These are phyloP conservation scores for Plasmopara viticola DNA, from an alignment of 352 stramenopile species.

Conservation along the genomic window DNA sequence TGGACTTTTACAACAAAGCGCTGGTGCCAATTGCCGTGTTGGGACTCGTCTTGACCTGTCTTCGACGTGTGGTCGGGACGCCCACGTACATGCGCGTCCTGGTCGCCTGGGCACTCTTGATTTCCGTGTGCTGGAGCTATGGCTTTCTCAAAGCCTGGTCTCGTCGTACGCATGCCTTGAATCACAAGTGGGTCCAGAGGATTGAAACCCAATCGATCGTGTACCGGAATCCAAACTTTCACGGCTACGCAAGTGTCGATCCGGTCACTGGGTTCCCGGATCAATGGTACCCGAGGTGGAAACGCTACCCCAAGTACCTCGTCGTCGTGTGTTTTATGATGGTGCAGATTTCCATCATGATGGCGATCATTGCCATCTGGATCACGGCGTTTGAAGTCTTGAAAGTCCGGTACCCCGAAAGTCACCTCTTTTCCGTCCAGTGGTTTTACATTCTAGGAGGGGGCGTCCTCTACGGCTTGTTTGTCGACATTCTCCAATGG, in stretches of 20 bases:
- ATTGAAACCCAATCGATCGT: conserved; percentile 57
- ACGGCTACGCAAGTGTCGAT: conserved; percentile 48
- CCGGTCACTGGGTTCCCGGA: conserved; percentile 56
- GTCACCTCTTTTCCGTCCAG: conserved; percentile 61
- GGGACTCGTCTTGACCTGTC: conserved; percentile 58
- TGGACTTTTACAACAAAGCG: conserved; percentile 84
- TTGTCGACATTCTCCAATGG: conserved; percentile 82
- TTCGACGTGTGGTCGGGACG: conserved; percentile 54
- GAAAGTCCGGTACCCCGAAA: conserved; percentile 62
- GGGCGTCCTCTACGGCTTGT: conserved; percentile 71
- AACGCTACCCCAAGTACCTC: conserved; percentile 69
- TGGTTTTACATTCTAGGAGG: conserved; percentile 78
- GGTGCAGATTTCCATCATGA: conserved; percentile 81
- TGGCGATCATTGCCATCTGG: conserved; percentile 78
- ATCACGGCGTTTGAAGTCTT: conserved; percentile 76
- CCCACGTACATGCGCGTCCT: conserved; percentile 80
- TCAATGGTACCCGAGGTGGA: conserved; percentile 69
- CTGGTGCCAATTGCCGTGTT: conserved; percentile 71
- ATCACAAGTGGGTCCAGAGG: conserved; percentile 66
- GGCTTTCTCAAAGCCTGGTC: conserved; percentile 76
- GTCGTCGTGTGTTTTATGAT: conserved; percentile 60
- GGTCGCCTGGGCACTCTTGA: conserved; percentile 59
- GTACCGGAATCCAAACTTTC: conserved; percentile 72
- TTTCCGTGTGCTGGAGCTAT: conserved; percentile 81
- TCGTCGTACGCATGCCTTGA: conserved; percentile 68